phyloP scores from a whole-genome alignment of 208 protist genomes.

The Wallacemonas rigidus region DNA sequence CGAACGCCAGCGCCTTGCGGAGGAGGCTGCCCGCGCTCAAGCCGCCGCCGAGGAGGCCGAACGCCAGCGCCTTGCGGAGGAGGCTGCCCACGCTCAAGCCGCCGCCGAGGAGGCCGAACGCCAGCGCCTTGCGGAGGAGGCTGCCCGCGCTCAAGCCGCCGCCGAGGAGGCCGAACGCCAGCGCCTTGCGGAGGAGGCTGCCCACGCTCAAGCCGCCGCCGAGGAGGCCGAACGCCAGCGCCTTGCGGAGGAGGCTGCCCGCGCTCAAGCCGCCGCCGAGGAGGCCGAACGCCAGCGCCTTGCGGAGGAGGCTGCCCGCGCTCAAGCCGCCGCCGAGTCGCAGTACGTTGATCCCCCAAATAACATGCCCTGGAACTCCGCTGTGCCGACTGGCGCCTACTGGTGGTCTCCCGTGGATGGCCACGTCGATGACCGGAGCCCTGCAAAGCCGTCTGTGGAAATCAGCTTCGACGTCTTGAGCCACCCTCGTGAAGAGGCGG shows the following conservation, averaged over 20 bases:
- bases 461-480: slow-evolving; percentile 1
- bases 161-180: not conserved
- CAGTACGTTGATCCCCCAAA: not conserved
- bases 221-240: slow-evolving; percentile 6
- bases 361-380: not conserved
- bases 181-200: slow-evolving; percentile 8
- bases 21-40: slow-evolving; percentile 6
- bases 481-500: not conserved
- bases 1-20: not conserved
- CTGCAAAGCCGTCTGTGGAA: not conserved
- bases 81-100: not conserved
- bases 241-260: slow-evolving; percentile 3
- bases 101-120: not conserved
- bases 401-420: not conserved
- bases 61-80: not conserved
- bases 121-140: not conserved
- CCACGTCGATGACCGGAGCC: not conserved
- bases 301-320: not conserved
- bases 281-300: not conserved
- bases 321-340: not conserved
- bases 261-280: not conserved
- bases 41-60: not conserved
- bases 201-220: too few species aligned
- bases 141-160: not conserved
- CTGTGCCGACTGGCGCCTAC: too few species aligned